Conservation (phyloP, 2,329 filamentous ascomycete species). For the Pseudocercospora fijiensis region DNA sequence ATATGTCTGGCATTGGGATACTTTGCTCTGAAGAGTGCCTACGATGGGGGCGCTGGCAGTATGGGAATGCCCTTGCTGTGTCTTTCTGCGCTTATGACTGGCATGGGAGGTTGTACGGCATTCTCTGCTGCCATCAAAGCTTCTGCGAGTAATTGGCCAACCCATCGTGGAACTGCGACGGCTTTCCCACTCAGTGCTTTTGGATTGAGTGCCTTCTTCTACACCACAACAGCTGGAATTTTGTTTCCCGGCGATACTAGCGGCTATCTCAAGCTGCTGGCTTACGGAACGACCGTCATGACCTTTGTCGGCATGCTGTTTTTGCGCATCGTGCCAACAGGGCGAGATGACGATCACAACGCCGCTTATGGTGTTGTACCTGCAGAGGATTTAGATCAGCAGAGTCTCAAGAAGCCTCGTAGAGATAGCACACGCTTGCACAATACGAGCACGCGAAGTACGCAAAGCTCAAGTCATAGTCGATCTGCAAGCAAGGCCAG, state of each 20-base stretch:
- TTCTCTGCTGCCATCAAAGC: slow-evolving; percentile 85
- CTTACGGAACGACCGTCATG: slow-evolving; percentile 74
- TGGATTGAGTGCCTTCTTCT: slow-evolving; percentile 94
- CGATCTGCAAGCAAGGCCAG: slow-evolving; percentile 15
- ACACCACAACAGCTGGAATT: slow-evolving; percentile 74
- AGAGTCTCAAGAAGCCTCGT: slow-evolving; percentile 21
- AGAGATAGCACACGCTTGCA: slow-evolving; percentile 21
- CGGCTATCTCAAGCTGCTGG: slow-evolving; percentile 75
- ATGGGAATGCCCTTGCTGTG: slow-evolving; percentile 63
- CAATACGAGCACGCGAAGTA: slow-evolving; percentile 16
- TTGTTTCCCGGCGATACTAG: slow-evolving; percentile 81
- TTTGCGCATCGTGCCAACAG: slow-evolving; percentile 63
- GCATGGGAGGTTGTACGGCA: slow-evolving; percentile 85
- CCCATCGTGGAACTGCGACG: slow-evolving; percentile 87
- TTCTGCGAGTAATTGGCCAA: slow-evolving; percentile 84
- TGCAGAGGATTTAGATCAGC: slow-evolving; percentile 31
- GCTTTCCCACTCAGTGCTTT: slow-evolving; percentile 91
- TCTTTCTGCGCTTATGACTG: slow-evolving; percentile 81
- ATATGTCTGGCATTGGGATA: slow-evolving; percentile 75
- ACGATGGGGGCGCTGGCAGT: slow-evolving; percentile 63
- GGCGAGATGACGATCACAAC: slow-evolving; percentile 46
- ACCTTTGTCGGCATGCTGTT: slow-evolving; percentile 81
- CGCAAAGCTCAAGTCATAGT: slow-evolving; percentile 3
- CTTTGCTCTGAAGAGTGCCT: slow-evolving; percentile 79
- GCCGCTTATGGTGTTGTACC: slow-evolving; percentile 58